Conservation (phyloP, 1,284 basidiomycete species). For the Puccinia triticina region DNA sequence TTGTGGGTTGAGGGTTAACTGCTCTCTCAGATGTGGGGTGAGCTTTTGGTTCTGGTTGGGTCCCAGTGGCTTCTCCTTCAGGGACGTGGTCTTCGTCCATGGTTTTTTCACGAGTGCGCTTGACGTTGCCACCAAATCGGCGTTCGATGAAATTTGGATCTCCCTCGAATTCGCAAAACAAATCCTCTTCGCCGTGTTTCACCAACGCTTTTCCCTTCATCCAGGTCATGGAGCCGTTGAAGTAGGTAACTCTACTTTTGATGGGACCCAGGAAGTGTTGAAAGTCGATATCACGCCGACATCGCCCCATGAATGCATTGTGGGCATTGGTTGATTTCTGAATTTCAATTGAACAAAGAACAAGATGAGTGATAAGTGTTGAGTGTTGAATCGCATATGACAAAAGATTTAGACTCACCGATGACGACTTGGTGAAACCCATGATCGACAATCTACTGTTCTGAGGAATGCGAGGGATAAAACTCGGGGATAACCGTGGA, state of each 20-base stretch:
- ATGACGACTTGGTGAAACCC: neutral
- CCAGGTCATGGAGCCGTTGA: constrained; percentile 40
- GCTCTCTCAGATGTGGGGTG: neutral
- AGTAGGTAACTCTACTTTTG: constrained; percentile 25
- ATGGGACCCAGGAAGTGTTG: constrained; percentile 39
- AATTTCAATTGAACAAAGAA: neutral
- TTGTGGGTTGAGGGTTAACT: neutral
- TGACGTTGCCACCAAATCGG: constrained; percentile 45
- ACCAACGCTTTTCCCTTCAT: constrained; percentile 41
- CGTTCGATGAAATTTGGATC: constrained; percentile 47
- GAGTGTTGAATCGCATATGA: neutral
- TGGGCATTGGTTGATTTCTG: constrained; percentile 27
- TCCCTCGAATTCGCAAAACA: constrained; percentile 40
- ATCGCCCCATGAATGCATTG: constrained; percentile 29
- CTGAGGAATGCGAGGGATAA: neutral
- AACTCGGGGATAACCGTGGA: neutral
- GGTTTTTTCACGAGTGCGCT: constrained; percentile 40
- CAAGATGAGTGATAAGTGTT: neutral
- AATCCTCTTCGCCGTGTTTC: constrained; percentile 29
- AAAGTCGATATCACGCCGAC: constrained; percentile 27
- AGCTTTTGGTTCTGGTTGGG: neutral
- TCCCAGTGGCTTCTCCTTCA: neutral
- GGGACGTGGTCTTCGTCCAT: constrained; percentile 24
- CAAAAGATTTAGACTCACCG: neutral
- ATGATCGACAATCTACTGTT: no score